Conservation (phyloP, 1,139 yeast species). For the Magnusiomyces fungicola region DNA sequence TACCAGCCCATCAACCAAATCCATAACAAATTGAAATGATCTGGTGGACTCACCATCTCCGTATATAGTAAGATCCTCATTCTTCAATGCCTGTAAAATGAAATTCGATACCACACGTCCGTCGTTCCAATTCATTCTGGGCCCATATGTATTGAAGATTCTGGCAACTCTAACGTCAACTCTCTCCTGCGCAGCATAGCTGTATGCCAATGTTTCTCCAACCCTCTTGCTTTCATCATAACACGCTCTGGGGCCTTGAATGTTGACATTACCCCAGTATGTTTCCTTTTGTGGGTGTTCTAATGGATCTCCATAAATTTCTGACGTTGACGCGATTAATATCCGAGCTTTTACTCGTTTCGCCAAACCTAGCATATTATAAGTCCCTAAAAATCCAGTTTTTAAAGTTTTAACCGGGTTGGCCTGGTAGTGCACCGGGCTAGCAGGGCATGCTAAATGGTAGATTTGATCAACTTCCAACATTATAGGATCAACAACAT, state of each 20-base stretch:
- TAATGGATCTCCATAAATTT: constrained; percentile 26
- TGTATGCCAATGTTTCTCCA: constrained; percentile 24
- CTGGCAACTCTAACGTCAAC: constrained; percentile 26
- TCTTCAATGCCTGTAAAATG: constrained; percentile 24
- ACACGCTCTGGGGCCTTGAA: constrained; percentile 26
- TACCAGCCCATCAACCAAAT: constrained; percentile 24
- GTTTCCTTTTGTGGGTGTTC: constrained; percentile 26
- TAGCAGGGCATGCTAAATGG: constrained; percentile 26
- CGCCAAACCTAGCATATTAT: constrained; percentile 26
- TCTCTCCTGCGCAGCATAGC: constrained; percentile 22
- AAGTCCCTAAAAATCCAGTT: constrained; percentile 25
- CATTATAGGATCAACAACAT: constrained; percentile 23
- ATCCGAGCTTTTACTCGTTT: constrained; percentile 26
- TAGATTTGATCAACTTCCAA: constrained; percentile 26
- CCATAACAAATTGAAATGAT: constrained; percentile 25
- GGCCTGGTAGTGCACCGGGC: constrained; percentile 26
- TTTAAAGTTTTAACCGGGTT: constrained; percentile 26
- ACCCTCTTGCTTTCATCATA: constrained; percentile 27
- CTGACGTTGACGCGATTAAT: constrained; percentile 24
- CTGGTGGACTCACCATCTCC: constrained; percentile 25
- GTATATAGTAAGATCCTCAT: constrained; percentile 23
- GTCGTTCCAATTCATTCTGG: constrained; percentile 27
- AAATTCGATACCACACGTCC: constrained; percentile 27
- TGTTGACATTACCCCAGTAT: constrained; percentile 26
- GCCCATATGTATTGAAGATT: constrained; percentile 26